These are phyloP conservation scores for Plasmodium gaboni DNA, from an alignment of 169 alveolate species.

Conservation along the genomic window DNA sequence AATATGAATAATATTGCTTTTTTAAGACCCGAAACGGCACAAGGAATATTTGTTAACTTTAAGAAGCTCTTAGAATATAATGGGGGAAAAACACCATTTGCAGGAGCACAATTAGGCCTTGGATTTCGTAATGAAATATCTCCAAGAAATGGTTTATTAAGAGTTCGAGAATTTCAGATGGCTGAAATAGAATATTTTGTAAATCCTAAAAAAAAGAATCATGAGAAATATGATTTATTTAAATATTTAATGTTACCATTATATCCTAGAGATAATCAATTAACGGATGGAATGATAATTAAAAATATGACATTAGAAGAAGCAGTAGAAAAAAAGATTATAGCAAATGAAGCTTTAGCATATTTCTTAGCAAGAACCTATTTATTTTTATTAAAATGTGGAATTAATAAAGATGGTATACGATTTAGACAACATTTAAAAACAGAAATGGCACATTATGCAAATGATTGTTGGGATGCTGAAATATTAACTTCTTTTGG, in stretches of 20 bases:
- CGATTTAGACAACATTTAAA: constrained; percentile 97
- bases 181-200: constrained; percentile 99
- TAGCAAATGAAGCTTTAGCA: constrained; percentile 96
- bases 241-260: constrained; percentile 91
- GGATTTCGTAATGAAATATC: constrained; percentile 99
- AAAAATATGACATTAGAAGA: constrained; percentile 90
- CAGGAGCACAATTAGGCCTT: constrained; percentile 97
- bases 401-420: constrained; percentile 93
- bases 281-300: constrained; percentile 66
- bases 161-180: constrained; percentile 99
- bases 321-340: constrained; percentile 91
- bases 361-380: constrained; percentile 97
- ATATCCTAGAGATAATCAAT: constrained; percentile 90
- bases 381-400: constrained; percentile 92
- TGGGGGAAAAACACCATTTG: constrained; percentile 97
- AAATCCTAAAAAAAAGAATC: constrained; percentile 94
- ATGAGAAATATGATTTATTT: constrained; percentile 91
- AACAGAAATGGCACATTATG: constrained; percentile 99
- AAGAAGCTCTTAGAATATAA: constrained; percentile 93
- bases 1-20: constrained; percentile 84
- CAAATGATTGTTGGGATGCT: constrained; percentile 99
- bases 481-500: constrained; percentile 97
- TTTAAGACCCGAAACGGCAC: constrained; percentile 99
- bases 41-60: constrained; percentile 98
- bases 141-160: constrained; percentile 96